Evolutionary conservation across 164 flowering plant genomes (phyloP).

Genomic region (Vitis rupestris): DNA sequence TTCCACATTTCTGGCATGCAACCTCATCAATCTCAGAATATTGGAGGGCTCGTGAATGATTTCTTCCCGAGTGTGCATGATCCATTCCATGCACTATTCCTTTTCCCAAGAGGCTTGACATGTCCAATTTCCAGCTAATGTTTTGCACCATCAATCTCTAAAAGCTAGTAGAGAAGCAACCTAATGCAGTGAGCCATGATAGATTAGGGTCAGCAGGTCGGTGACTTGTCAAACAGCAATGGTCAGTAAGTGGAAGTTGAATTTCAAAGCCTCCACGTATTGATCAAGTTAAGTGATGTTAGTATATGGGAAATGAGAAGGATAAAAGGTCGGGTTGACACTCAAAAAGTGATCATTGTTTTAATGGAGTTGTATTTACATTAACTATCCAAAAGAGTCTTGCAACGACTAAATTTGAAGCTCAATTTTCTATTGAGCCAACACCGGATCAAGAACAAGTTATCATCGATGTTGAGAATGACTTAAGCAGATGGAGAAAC

Average conservation of each 20-base stretch:
- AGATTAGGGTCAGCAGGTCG: too few species aligned
- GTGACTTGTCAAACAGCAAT: too few species aligned
- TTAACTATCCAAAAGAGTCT: slow-evolving; percentile 63
- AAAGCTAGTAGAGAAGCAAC: too few species aligned
- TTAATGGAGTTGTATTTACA: slow-evolving; percentile 94
- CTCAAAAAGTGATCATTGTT: slow-evolving; percentile 95
- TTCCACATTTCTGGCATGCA: too few species aligned
- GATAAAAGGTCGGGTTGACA: slow-evolving; percentile 84
- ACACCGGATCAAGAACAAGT: slow-evolving; percentile 97
- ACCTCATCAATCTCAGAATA: too few species aligned
- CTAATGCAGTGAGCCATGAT: too few species aligned
- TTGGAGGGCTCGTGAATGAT: too few species aligned
- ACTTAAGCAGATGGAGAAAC: slow-evolving; percentile 86
- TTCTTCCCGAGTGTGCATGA: too few species aligned
- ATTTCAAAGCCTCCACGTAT: slow-evolving; percentile 59
- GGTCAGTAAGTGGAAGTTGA: slow-evolving; percentile 23
- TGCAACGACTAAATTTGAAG: slow-evolving; percentile 55
- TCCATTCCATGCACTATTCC: too few species aligned
- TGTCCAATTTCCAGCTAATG: too few species aligned
- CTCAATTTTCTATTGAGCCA: slow-evolving; percentile 80
- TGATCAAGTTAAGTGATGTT: slow-evolving; percentile 84
- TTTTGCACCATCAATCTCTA: too few species aligned
- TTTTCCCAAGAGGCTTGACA: too few species aligned
- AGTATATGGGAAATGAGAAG: slow-evolving; percentile 89
- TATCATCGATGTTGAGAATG: slow-evolving; percentile 84